Conservation (phyloP, 2,329 filamentous ascomycete species). For the Raffaelea albimanens region DNA sequence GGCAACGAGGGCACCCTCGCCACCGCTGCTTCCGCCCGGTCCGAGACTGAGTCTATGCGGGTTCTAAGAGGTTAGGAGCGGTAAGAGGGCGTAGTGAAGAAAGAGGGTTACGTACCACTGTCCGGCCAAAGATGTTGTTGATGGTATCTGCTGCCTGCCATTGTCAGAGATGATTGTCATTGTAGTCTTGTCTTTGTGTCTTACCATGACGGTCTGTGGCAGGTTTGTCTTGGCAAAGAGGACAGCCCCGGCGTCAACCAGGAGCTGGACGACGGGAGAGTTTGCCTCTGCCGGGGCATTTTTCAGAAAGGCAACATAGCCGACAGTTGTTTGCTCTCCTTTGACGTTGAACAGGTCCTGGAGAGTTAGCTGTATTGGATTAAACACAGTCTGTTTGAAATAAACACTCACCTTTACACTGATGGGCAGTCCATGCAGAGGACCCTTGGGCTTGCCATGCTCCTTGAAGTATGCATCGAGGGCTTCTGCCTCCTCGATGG, state of each 20-base stretch:
- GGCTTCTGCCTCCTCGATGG: conserved; percentile 20
- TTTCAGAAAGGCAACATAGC: conserved; percentile 2
- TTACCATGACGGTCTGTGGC: conserved; percentile 51
- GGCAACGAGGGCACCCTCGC: conserved; percentile 53
- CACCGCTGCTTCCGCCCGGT: conserved; percentile 55
- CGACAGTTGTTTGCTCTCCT: conserved; percentile 8
- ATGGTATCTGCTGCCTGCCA: conserved; percentile 51
- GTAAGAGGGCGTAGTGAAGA: conserved; percentile 22
- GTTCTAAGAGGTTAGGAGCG: conserved; percentile 28
- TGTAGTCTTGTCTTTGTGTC: too few species aligned
- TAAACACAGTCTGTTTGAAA: too few species aligned
- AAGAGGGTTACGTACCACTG: conserved; percentile 37
- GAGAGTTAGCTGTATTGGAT: background rate
- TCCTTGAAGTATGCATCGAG: conserved; percentile 22
- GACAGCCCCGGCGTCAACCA: conserved; percentile 38
- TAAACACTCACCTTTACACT: conserved; percentile 9
- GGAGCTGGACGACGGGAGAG: conserved; percentile 3
- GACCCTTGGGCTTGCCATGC: conserved; percentile 22
- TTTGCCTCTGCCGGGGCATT: too few species aligned
- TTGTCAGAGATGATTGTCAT: too few species aligned
- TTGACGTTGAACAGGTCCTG: conserved; percentile 10
- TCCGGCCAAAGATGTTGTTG: conserved; percentile 55
- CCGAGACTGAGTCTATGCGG: conserved; percentile 49
- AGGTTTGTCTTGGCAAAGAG: conserved; percentile 48
- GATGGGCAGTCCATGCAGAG: conserved; percentile 32